phyloP scores from a whole-genome alignment of 179 eudicot genomes.

The Drosera spatulata region DNA sequence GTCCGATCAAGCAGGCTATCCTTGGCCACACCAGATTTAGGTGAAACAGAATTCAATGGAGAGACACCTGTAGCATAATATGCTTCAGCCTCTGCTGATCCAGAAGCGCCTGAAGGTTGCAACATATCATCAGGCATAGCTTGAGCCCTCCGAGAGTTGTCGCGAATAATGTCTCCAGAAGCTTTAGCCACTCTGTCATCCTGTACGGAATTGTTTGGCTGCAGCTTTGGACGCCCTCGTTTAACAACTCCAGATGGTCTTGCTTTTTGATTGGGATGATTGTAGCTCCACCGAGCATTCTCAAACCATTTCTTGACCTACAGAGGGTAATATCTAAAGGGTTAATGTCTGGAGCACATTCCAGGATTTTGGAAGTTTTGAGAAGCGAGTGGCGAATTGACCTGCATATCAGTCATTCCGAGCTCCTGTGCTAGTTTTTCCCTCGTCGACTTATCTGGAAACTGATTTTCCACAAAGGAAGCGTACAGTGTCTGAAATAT shows the following conservation, averaged over 20 bases:
- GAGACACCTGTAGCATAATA: background rate
- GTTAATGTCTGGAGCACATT: background rate
- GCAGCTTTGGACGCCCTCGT: constrained; percentile 4
- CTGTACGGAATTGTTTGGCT: background rate
- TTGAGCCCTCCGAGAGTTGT: constrained; percentile 11
- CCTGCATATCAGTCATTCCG: constrained; percentile 50
- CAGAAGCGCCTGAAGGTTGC: background rate
- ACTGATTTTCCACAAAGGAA: constrained; percentile 76
- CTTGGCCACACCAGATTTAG: constrained; percentile 20
- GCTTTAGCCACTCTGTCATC: background rate
- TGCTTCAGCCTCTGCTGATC: constrained; percentile 1
- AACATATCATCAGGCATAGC: constrained; percentile 9
- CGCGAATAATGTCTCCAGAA: constrained; percentile 3
- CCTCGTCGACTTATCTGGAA: constrained; percentile 50
- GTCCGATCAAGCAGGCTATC: constrained; percentile 10
- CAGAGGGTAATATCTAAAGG: background rate
- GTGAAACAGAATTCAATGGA: constrained; percentile 11
- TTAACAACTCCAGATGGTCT: constrained; percentile 18
- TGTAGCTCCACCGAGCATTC: constrained; percentile 77
- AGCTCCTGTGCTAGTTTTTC: constrained; percentile 67
- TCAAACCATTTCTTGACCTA: constrained; percentile 79
- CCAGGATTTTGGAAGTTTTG: background rate
- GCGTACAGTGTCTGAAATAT: constrained; percentile 51
- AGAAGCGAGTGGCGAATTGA: background rate
- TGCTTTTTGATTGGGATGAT: constrained; percentile 38